These are phyloP conservation scores for Scheffersomyces spartinae DNA, from an alignment of 805 yeast species.

Conservation along the genomic window DNA sequence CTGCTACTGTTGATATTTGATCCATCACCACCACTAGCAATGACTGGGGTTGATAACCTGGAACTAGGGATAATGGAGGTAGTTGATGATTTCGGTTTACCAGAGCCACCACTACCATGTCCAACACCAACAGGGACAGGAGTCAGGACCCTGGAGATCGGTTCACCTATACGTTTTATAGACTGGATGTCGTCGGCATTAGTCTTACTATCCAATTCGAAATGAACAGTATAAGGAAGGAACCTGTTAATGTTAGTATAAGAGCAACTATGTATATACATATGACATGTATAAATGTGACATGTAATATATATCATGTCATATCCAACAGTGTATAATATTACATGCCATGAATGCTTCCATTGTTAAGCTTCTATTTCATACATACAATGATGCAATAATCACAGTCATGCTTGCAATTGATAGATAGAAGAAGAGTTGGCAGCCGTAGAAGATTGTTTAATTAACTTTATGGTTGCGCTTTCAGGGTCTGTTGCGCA, in stretches of 20 bases:
- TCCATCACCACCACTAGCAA: constrained; percentile 10
- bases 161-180: constrained; percentile 4
- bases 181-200: constrained; percentile 3
- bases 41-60: constrained; percentile 24
- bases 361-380: neutral
- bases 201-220: constrained; percentile 26
- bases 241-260: constrained; percentile 30
- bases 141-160: constrained; percentile 2
- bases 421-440: neutral
- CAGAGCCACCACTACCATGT: too few species aligned
- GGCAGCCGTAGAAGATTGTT: too few species aligned
- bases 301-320: neutral
- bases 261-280: neutral
- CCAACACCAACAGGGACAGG: too few species aligned
- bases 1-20: constrained; percentile 2
- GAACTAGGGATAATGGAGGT: constrained; percentile 23
- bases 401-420: constrained; percentile 44
- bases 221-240: constrained; percentile 67
- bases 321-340: neutral
- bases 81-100: constrained; percentile 2
- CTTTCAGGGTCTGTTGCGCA: too few species aligned
- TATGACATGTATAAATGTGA: neutral
- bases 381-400: constrained; percentile 56
- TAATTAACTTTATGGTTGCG: too few species aligned
- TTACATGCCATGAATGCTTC: too few species aligned